phyloP scores from a whole-genome alignment of 73 alveolate species.

The Blepharisma japonicum region DNA sequence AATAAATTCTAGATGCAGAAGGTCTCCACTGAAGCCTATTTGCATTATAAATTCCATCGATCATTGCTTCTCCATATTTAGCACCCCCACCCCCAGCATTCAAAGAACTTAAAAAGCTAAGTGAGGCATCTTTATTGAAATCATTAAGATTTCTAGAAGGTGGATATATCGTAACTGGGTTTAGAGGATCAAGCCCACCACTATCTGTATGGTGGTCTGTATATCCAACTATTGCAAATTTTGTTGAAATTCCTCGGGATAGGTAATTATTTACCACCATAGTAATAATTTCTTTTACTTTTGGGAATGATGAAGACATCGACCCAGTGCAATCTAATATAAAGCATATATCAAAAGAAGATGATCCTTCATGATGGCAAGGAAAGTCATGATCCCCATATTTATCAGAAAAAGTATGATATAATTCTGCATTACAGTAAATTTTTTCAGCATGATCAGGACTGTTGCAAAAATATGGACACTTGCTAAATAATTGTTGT shows the following conservation, averaged over 20 bases:
- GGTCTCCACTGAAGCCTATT: neutral
- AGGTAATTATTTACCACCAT: neutral
- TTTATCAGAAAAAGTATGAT: slow-evolving; percentile 15
- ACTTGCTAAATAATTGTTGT: neutral
- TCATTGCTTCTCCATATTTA: slow-evolving; percentile 16
- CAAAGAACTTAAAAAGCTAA: neutral
- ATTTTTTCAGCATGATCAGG: neutral
- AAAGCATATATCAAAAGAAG: neutral
- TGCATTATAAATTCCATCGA: slow-evolving; percentile 7
- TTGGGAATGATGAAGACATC: neutral
- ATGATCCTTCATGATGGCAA: neutral
- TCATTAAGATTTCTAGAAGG: neutral
- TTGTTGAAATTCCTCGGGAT: neutral
- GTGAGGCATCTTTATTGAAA: neutral
- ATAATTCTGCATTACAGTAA: neutral
- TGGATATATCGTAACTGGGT: slow-evolving; percentile 23
- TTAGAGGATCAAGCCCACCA: neutral
- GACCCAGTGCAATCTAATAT: slow-evolving; percentile 19
- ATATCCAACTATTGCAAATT: slow-evolving; percentile 28
- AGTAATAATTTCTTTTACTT: neutral
- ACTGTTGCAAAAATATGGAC: neutral
- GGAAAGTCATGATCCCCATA: slow-evolving; percentile 25
- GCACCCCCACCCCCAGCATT: neutral
- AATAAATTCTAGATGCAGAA: neutral
- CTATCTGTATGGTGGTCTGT: slow-evolving; percentile 2